Percentiles rank a stretch among this genome's conserved stretches.
Conservation (phyloP, 495 filamentous ascomycete genomes). For the Tuber magnatum region DNA sequence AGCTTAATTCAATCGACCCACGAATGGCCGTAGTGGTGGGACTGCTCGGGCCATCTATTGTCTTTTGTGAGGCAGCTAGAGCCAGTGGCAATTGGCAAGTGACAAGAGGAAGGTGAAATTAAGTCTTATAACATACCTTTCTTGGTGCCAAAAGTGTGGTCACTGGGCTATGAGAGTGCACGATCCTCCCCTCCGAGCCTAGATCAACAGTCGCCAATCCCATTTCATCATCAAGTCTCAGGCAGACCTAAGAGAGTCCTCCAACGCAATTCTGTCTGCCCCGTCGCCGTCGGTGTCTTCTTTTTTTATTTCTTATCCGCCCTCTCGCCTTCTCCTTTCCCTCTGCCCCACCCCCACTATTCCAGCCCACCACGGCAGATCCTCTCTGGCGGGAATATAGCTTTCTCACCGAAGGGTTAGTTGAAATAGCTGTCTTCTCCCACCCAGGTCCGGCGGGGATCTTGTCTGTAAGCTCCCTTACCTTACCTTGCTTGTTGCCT, state of each 20-base stretch:
- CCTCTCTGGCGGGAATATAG: conserved; percentile 1
- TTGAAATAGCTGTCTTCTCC: conserved; percentile 1
- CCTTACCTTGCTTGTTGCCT: conserved; percentile 3
- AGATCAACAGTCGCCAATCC: background rate
- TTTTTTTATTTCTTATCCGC: background rate
- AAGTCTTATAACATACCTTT: background rate
- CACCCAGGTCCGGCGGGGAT: background rate
- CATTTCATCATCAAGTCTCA: background rate
- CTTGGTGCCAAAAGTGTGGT: background rate
- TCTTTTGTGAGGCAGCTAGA: background rate
- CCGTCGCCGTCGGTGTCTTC: background rate
- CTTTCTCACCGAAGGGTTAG: background rate
- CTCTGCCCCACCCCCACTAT: background rate
- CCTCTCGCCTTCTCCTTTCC: background rate
- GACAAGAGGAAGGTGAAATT: background rate
- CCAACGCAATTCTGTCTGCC: background rate
- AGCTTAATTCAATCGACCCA: background rate
- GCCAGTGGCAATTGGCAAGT: background rate
- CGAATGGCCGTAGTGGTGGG: conserved; percentile 1
- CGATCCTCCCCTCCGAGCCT: background rate
- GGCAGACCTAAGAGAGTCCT: background rate
- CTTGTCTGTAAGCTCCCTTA: conserved; percentile 1
- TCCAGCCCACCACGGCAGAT: background rate
- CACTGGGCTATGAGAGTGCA: background rate
- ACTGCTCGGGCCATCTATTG: background rate